These are phyloP conservation scores for Cicer yamashitae DNA, from an alignment of 306 rosid species.

Conservation along the genomic window DNA sequence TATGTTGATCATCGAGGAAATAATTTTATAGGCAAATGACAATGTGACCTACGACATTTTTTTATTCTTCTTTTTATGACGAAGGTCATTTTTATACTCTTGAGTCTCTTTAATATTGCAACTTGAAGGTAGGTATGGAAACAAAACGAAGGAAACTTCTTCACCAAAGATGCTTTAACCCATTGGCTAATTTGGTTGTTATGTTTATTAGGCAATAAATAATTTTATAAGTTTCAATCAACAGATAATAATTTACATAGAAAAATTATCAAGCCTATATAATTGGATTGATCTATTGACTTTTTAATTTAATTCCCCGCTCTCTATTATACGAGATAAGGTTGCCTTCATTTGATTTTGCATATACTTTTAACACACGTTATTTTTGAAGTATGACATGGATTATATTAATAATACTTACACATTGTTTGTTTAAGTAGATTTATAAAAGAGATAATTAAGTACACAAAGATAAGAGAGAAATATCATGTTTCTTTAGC, in stretches of 20 bases:
- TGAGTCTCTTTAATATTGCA: background rate
- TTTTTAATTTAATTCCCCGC: background rate
- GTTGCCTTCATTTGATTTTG: too few relatives aligned
- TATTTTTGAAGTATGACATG: too few relatives aligned
- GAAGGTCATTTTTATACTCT: background rate
- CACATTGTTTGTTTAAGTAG: too few relatives aligned
- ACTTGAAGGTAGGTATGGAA: conserved; percentile 1
- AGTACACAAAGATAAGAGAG: too few relatives aligned
- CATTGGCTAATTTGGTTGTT: background rate
- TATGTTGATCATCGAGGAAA: background rate
- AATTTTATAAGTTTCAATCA: conserved; percentile 3
- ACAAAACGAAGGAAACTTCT: conserved; percentile 1
- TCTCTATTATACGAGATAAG: background rate
- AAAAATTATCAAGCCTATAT: background rate
- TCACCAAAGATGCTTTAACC: conserved; percentile 7
- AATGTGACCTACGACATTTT: background rate
- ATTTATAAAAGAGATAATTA: too few relatives aligned
- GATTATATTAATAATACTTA: too few relatives aligned
- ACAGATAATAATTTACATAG: background rate
- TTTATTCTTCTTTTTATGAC: background rate
- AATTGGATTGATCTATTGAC: background rate
- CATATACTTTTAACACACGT: too few relatives aligned
- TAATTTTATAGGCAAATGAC: background rate
- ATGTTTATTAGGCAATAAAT: background rate
- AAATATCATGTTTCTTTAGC: too few relatives aligned